Base-by-base conservation (phyloP, 202 grass and related monocot genomes). In the Zoysia matrella region DNA sequence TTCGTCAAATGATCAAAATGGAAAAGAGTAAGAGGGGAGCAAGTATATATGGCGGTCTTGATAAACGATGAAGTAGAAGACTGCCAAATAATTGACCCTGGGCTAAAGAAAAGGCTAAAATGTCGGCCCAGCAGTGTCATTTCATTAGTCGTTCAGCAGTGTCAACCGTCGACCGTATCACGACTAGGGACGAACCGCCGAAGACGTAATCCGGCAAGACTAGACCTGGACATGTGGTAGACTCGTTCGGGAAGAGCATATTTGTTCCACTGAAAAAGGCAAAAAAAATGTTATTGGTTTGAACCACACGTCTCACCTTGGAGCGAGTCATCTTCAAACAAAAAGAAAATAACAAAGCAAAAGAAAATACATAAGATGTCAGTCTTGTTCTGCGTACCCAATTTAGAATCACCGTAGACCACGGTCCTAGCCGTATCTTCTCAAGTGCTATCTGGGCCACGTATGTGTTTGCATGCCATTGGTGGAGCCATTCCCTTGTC, bases 401-500 rank as follows among this genome's bases (percentile, higher is more conserved):
- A 7, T 62, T 9, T 11, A 9, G 30, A 50, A 6, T 48, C 6
- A 69, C 3, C 45, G 4, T 12, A 9, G 47, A 41, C 11, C 69
- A 15, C 54, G 13, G 7, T 39, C 60, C 9, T 22, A 22, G 12
- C 8, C 0, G 42, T 72, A 46, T 54, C 42, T 65, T 44, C 48
- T 9, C 44, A 22, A 51, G 22, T 12, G n/a, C 57, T 73, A 44
- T 22, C 22, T 18, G 14, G 36, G 51, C 65, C 44, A 43, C 2
- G 6, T 10, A 4, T 72, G 43, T 16, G 74, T 74, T 41, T 1
- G 6, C 0, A 51, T 10, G 80, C 40, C 80, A 68, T 74, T 79
- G 73, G 80, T 52, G 60, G 45, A 86, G 36, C 12, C 22, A 67
- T 0, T 52, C 44, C 7, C 68, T 13, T 62, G 9, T 79, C 69